Evolutionary conservation across 305 asterid genomes (phyloP).

Genomic region (Euphrasia arctica): DNA sequence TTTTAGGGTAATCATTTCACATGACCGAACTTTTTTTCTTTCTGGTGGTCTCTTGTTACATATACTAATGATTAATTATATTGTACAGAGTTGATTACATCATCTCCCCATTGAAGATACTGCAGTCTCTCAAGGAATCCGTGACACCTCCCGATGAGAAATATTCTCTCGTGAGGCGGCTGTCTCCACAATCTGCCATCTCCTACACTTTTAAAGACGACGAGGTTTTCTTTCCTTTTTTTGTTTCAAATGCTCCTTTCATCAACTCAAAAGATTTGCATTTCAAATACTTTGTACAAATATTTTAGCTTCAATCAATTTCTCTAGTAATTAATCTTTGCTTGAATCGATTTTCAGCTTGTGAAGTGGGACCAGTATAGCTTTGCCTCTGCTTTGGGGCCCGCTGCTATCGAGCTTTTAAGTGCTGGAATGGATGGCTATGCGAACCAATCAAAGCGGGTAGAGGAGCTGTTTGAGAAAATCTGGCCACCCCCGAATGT

Average conservation of each 20-base stretch:
- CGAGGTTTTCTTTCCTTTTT: too few species aligned
- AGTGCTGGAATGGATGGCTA: slow-evolving; percentile 75
- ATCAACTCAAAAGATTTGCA: too few species aligned
- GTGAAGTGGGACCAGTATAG: slow-evolving; percentile 85
- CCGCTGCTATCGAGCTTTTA: slow-evolving; percentile 86
- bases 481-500: slow-evolving; percentile 99
- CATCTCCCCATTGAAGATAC: slow-evolving; percentile 81
- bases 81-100: slow-evolving; percentile 79
- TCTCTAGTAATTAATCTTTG: not conserved
- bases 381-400: slow-evolving; percentile 80
- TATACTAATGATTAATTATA: slow-evolving; percentile 8
- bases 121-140: slow-evolving; percentile 85
- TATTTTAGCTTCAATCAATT: too few species aligned
- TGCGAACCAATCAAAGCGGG: slow-evolving; percentile 57
- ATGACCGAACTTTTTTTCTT: not conserved
- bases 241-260: too few species aligned
- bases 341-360: slow-evolving; percentile 42
- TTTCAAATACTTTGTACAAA: too few species aligned
- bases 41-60: not conserved
- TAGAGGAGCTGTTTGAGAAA: slow-evolving; percentile 77
- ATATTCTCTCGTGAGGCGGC: slow-evolving; percentile 67
- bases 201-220: slow-evolving; percentile 63
- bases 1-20: slow-evolving; percentile 61
- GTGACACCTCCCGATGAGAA: slow-evolving; percentile 95
- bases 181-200: slow-evolving; percentile 70